Conservation (phyloP, 2,329 filamentous ascomycete species). For the Aureobasidium sp. region DNA sequence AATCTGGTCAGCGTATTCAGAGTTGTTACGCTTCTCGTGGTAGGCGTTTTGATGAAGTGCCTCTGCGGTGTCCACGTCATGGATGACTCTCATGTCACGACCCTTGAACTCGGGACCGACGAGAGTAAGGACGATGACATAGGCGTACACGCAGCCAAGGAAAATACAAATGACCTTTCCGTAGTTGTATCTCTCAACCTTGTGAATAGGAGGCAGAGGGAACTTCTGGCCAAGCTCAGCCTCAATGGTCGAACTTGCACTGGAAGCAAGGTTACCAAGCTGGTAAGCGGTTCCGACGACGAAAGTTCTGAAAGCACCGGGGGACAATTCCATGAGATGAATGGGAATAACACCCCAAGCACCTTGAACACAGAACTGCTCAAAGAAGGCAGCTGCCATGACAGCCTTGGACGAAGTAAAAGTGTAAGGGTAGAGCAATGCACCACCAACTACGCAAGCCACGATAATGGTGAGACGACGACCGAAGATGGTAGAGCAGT, state of each 20-base stretch:
- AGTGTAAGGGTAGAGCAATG: constrained; percentile 31
- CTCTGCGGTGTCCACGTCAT: constrained; percentile 28
- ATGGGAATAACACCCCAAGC: constrained; percentile 36
- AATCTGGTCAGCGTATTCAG: neutral
- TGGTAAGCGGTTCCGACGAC: constrained; percentile 34
- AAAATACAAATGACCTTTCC: constrained; percentile 49
- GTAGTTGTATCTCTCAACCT: constrained; percentile 34
- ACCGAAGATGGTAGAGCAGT: constrained; percentile 31
- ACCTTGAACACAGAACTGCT: constrained; percentile 34
- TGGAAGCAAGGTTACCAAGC: constrained; percentile 35
- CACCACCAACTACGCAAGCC: constrained; percentile 29
- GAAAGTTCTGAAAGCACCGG: constrained; percentile 29
- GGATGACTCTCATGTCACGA: constrained; percentile 26
- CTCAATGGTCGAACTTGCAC: constrained; percentile 38
- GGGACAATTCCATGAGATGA: constrained; percentile 32
- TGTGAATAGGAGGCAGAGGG: constrained; percentile 31
- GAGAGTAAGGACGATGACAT: constrained; percentile 55
- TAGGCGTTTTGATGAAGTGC: constrained; percentile 21
- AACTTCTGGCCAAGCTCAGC: constrained; percentile 37
- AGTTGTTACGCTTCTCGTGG: neutral
- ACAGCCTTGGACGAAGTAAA: constrained; percentile 27
- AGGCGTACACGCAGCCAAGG: constrained; percentile 73
- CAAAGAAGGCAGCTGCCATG: constrained; percentile 31
- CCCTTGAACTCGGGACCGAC: constrained; percentile 50
- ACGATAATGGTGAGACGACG: constrained; percentile 34